A percentile compares a stretch with the other conserved stretches of the same genome.
phyloP scores from a whole-genome alignment of 164 flowering plant species.

The Sedum album region DNA sequence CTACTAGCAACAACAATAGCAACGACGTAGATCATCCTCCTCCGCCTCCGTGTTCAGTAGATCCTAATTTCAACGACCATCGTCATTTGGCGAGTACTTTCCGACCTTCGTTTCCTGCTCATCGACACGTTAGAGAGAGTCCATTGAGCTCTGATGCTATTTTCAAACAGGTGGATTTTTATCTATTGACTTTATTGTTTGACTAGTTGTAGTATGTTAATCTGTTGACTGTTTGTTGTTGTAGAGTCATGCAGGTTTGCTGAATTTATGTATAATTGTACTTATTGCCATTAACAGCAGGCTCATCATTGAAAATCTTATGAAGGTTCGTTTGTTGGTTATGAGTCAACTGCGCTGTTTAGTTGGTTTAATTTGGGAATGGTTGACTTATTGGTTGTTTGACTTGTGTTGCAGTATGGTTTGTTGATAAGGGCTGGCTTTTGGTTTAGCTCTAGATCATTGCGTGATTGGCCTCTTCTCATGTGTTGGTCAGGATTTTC shows the following conservation, averaged over 20 bases:
- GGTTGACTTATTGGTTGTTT: no score
- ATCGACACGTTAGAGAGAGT: conserved; percentile 65
- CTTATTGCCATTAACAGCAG: conserved; percentile 93
- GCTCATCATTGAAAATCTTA: conserved; percentile 87
- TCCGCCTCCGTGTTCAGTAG: not conserved
- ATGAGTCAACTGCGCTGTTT: not conserved
- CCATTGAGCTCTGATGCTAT: conserved; percentile 89
- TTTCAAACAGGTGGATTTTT: conserved; percentile 56
- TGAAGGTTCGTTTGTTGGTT: conserved; percentile 60
- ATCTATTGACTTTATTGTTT: not conserved
- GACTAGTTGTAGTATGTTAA: not conserved
- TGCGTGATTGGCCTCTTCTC: conserved; percentile 92
- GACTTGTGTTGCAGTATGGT: no score
- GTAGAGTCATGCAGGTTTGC: conserved; percentile 97
- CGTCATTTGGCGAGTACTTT: conserved; percentile 10
- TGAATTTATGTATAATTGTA: conserved; percentile 88
- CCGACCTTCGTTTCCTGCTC: conserved; percentile 74
- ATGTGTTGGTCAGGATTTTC: conserved; percentile 78
- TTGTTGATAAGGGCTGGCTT: no score
- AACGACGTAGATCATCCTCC: not conserved
- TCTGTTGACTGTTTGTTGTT: not conserved
- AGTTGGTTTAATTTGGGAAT: not conserved
- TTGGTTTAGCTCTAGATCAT: conserved; percentile 85
- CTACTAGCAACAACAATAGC: no score
- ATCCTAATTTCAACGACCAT: not conserved